These are phyloP conservation scores for Globisporangium ultimum DNA, from an alignment of 352 stramenopile genomes.

Conservation along the genomic window DNA sequence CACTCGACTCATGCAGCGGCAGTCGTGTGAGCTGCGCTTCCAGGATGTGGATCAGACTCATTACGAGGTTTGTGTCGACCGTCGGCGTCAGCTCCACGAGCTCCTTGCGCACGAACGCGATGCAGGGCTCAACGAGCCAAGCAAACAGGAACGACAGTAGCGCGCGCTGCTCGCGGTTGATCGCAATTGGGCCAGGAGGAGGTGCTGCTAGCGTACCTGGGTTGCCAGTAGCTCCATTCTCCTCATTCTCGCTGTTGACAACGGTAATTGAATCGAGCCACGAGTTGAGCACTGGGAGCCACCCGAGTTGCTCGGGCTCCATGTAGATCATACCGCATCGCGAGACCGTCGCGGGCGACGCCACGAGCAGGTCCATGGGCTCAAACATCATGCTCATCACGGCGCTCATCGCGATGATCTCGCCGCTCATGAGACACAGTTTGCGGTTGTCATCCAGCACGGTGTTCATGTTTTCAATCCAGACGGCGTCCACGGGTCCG, in stretches of 20 bases:
- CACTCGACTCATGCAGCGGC: conserved; percentile 62
- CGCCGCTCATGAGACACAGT: conserved; percentile 91
- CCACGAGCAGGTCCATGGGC: conserved; percentile 92
- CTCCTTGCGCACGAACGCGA: conserved; percentile 88
- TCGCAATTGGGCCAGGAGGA: conserved; percentile 51
- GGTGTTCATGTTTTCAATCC: conserved; percentile 97
- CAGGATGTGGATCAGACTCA: conserved; percentile 85
- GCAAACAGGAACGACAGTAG: conserved; percentile 78
- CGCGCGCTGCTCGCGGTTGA: conserved; percentile 67
- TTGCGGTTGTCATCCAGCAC: conserved; percentile 95
- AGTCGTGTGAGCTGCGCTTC: conserved; percentile 69
- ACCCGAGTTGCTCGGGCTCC: conserved; percentile 90
- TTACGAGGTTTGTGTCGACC: conserved; percentile 89
- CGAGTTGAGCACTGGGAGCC: conserved; percentile 84
- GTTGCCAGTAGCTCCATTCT: too few relatives aligned
- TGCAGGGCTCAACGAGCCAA: conserved; percentile 88
- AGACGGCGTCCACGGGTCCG: conserved; percentile 91
- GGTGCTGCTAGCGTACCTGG: conserved; percentile 11
- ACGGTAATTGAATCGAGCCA: conserved; percentile 82
- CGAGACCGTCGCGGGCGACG: conserved; percentile 91
- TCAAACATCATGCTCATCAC: conserved; percentile 97
- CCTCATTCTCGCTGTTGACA: conserved; percentile 15
- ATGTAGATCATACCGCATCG: conserved; percentile 95
- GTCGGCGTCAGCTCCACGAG: conserved; percentile 84
- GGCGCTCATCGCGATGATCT: conserved; percentile 94